phyloP scores from a whole-genome alignment of 352 stramenopile species.

The Peronosclerospora sorghi region DNA sequence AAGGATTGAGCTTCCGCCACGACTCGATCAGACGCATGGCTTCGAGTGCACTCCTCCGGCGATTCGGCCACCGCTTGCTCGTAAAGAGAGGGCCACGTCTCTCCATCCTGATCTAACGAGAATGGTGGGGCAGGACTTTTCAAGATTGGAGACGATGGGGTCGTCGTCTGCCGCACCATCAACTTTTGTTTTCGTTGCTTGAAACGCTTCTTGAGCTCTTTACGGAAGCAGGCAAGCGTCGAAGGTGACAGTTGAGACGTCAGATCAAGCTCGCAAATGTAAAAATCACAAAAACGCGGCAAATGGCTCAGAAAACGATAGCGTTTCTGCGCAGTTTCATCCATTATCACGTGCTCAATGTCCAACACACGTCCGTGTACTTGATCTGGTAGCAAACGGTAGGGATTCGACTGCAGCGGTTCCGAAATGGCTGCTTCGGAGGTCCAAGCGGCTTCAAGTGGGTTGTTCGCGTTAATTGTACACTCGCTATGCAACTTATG shows the following conservation, averaged over 20 bases:
- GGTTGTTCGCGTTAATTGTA: slow-evolving; percentile 5
- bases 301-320: slow-evolving; percentile 83
- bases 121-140: slow-evolving; percentile 27
- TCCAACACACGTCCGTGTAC: slow-evolving; percentile 62
- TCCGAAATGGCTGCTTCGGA: slow-evolving; percentile 12
- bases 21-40: slow-evolving; percentile 3
- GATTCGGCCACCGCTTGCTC: slow-evolving; percentile 33
- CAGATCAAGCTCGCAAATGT: slow-evolving; percentile 81
- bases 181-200: slow-evolving; percentile 54
- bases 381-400: slow-evolving; percentile 42
- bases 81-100: slow-evolving; percentile 45
- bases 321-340: slow-evolving; percentile 71
- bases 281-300: slow-evolving; percentile 79
- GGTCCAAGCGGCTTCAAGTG: slow-evolving; percentile 23
- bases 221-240: slow-evolving; percentile 48
- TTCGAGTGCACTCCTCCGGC: slow-evolving; percentile 33
- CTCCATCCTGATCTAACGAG: slow-evolving; percentile 41
- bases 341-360: slow-evolving; percentile 82
- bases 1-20: slow-evolving; percentile 40
- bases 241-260: slow-evolving; percentile 48
- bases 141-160: slow-evolving; percentile 22
- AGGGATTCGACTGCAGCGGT: slow-evolving; percentile 17
- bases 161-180: slow-evolving; percentile 20
- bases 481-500: slow-evolving; percentile 7
- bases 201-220: slow-evolving; percentile 67